Evolutionary conservation across 1,284 basidiomycete genomes (phyloP).

Genomic region (Quambalaria eucalypti): DNA sequence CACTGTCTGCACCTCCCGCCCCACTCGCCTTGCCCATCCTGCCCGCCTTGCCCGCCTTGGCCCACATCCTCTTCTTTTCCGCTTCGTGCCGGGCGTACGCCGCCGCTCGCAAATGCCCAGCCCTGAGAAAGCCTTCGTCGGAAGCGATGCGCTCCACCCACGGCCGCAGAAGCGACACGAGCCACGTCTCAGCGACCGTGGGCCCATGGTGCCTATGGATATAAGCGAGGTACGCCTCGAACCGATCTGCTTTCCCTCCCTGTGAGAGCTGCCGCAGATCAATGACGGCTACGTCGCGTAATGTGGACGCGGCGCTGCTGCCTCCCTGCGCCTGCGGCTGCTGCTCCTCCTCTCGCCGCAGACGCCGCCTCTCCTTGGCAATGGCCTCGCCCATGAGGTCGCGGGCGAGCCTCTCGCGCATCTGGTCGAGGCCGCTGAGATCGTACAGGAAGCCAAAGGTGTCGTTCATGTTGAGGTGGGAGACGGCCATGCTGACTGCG

Average conservation of each 20-base stretch:
- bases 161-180: not conserved
- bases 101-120: too few relatives aligned
- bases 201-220: not conserved
- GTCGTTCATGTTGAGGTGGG: not conserved
- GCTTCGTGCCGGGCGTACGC: too few relatives aligned
- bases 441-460: constrained; percentile 2
- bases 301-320: not conserved
- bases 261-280: not conserved
- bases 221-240: not conserved
- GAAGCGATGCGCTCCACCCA: not conserved
- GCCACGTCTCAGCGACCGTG: not conserved
- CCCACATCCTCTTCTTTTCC: too few relatives aligned
- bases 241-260: not conserved
- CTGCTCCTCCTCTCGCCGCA: not conserved
- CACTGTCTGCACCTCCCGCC: too few relatives aligned
- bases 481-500: not conserved
- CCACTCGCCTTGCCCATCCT: too few relatives aligned
- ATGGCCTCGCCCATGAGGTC: not conserved
- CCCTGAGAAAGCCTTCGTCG: not conserved
- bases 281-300: not conserved
- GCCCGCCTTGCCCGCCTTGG: too few relatives aligned
- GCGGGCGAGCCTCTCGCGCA: not conserved
- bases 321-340: not conserved
- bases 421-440: not conserved
- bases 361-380: not conserved